A percentile compares a stretch with the other conserved stretches of the same genome.
These are phyloP conservation scores for Mariannaea elegans DNA, from an alignment of 2,329 filamentous ascomycete genomes.

Conservation along the genomic window DNA sequence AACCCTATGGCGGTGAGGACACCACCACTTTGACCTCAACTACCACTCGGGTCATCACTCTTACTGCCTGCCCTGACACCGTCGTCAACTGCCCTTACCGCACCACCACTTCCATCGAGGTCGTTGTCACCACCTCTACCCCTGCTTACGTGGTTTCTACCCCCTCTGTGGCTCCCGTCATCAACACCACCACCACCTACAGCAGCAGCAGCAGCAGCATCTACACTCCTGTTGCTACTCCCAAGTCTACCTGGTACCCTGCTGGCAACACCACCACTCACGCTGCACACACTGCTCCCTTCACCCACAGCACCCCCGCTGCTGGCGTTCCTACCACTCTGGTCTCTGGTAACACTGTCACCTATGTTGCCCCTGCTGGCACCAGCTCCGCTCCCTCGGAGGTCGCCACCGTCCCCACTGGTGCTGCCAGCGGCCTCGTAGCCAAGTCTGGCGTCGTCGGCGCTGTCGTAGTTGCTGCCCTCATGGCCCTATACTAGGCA, in stretches of 20 bases:
- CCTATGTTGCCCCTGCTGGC: conserved; percentile 19
- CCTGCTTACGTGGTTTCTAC: conserved; percentile 34
- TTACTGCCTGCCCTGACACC: conserved; percentile 57
- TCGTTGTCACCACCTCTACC: conserved; percentile 33
- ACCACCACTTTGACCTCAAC: conserved; percentile 56
- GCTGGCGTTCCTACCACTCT: conserved; percentile 30
- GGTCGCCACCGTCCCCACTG: conserved; percentile 36
- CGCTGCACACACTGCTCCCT: conserved; percentile 35
- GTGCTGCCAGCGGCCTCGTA: conserved; percentile 47
- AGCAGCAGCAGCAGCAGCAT: conserved; percentile 35
- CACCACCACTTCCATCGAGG: conserved; percentile 33
- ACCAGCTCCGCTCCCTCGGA: conserved; percentile 24
- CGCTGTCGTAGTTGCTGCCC: conserved; percentile 49
- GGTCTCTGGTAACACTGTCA: conserved; percentile 19
- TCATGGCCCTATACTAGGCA: conserved; percentile 49
- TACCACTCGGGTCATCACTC: conserved; percentile 54
- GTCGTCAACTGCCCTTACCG: conserved; percentile 54
- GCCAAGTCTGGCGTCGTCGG: conserved; percentile 53
- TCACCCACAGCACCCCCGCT: conserved; percentile 24
- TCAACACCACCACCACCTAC: conserved; percentile 37
- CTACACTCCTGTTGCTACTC: conserved; percentile 32
- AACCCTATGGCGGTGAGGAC: conserved; percentile 34
- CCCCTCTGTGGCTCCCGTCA: conserved; percentile 30
- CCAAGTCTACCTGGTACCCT: conserved; percentile 37
- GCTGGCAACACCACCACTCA: conserved; percentile 38